Evolutionary conservation across 2,329 filamentous ascomycete species (phyloP).

Genomic region (Trichoderma sp.): DNA sequence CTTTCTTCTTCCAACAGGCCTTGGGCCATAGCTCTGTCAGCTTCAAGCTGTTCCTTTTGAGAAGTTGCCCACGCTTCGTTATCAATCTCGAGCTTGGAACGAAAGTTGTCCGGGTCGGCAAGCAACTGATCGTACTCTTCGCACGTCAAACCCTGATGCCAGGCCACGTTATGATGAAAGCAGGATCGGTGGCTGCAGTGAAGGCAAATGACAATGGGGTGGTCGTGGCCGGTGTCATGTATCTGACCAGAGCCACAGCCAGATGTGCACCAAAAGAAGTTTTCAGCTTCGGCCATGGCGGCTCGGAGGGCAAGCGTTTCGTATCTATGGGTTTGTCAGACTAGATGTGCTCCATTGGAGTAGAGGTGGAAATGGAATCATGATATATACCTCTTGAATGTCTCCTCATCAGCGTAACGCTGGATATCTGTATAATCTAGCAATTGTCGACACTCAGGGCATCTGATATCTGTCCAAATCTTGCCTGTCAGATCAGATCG

Average conservation of each 20-base stretch:
- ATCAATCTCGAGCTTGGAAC: conserved; percentile 40
- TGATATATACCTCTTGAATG: conserved; percentile 45
- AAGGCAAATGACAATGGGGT: conserved; percentile 47
- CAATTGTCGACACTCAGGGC: conserved; percentile 51
- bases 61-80: conserved; percentile 42
- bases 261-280: conserved; percentile 57
- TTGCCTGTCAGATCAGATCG: conserved; percentile 38
- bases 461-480: conserved; percentile 51
- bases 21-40: conserved; percentile 42
- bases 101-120: conserved; percentile 43
- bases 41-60: conserved; percentile 50
- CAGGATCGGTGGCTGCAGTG: conserved; percentile 46
- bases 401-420: conserved; percentile 45
- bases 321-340: conserved; percentile 37
- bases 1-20: conserved; percentile 38
- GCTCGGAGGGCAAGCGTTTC: conserved; percentile 47
- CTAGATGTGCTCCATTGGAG: not conserved
- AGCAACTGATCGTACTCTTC: conserved; percentile 46
- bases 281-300: conserved; percentile 45
- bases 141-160: conserved; percentile 47
- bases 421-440: conserved; percentile 50
- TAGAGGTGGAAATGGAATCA: not conserved
- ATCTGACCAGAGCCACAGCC: conserved; percentile 56
- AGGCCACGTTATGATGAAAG: conserved; percentile 44
- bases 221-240: conserved; percentile 44